Conservation (phyloP, 2,329 filamentous ascomycete species). For the Helminthosporium solani region DNA sequence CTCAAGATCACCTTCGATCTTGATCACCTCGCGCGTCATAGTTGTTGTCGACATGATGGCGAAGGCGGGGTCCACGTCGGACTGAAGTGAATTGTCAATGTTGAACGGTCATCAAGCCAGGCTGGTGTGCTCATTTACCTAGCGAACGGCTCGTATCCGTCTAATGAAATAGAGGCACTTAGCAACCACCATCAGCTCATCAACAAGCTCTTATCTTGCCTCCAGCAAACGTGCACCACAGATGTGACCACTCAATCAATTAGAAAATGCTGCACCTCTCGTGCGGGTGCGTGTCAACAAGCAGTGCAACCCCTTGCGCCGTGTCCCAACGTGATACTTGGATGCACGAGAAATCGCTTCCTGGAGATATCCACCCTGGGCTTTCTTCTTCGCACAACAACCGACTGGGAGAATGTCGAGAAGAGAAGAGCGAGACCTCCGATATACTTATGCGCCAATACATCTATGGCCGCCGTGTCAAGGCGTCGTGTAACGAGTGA, state of each 20-base stretch:
- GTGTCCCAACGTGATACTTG: neutral
- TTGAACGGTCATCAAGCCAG: neutral
- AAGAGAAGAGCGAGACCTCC: neutral
- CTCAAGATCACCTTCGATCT: constrained; percentile 18
- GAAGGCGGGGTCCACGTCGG: neutral
- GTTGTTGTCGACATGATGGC: neutral
- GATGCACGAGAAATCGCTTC: neutral
- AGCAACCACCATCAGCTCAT: neutral
- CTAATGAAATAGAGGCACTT: neutral
- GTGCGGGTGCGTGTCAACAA: neutral
- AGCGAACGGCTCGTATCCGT: neutral
- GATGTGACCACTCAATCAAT: neutral
- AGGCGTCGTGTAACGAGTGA: neutral
- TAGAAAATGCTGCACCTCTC: neutral
- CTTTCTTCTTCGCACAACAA: neutral
- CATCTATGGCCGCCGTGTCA: neutral
- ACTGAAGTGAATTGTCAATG: neutral
- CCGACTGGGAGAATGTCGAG: neutral
- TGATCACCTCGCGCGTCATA: constrained; percentile 7
- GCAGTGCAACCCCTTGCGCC: neutral
- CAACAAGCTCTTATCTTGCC: neutral
- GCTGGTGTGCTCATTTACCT: neutral
- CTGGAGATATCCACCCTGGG: no score
- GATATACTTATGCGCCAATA: neutral
- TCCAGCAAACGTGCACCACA: neutral